Evolutionary conservation across 345 rosid species (phyloP), one percentile per base, ranked within the genome.

Genomic region (Salix viminalis): DNA sequence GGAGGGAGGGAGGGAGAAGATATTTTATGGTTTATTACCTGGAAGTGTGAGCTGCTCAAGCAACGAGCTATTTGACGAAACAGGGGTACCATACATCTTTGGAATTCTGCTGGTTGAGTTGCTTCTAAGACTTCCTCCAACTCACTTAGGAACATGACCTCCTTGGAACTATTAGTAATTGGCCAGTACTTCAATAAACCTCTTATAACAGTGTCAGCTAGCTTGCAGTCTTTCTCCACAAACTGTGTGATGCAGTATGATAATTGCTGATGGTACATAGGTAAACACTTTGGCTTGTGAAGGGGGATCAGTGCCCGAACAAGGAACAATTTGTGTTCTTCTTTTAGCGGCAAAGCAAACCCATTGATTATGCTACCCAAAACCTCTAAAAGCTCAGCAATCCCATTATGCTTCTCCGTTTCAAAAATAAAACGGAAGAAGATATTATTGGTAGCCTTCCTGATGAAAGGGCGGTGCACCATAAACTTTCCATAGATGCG

Each of bases 351-450:
- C 67, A 91, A 68, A 66, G 96, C 96, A 86, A 91, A 90, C 4
- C 96, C 96, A 72, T 89, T 91, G 81, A 91, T 86, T 73, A 91
- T 87, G 65, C 94, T 91, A 19, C 94, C 94, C 85, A 91, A 78
- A 44, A 91, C 89, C 72, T 91, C 94, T 21, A 90, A 85, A 75
- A 90, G 88, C 81, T 90, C 94, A 65, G 90, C 90, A 72, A 86
- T 89, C 76, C 94, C 94, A 69, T 86, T 90, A 75, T 89, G 92
- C 85, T 89, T 90, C 84, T 90, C 94, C 2, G 89, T 85, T 82
- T 91, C 96, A 64, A 84, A 91, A 61, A 89, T 84, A 80, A 91
- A 91, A 39, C 82, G 76, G 65, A 84, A 90, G 80, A 90, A 90
- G 74, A 89, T 89, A 70, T 90, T 89, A 79, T 90, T 90, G 71